Evolutionary conservation across 2,329 filamentous ascomycete genomes (phyloP).

Genomic region (Aspergillus clavatus): DNA sequence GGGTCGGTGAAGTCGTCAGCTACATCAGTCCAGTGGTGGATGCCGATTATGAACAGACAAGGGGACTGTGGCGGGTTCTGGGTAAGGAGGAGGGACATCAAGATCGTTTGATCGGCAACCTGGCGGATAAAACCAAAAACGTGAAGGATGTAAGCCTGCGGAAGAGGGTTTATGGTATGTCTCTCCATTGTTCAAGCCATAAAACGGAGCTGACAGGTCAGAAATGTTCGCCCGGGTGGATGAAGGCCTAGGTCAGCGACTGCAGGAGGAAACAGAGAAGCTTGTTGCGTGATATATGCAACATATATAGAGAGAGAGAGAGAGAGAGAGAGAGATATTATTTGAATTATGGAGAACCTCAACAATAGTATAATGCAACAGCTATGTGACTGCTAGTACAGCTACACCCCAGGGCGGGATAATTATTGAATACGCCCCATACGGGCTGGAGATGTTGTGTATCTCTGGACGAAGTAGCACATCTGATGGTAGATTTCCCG

Average conservation of each 20-base stretch:
- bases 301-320: too few species aligned
- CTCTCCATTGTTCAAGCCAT: background rate
- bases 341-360: too few species aligned
- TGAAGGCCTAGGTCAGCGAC: background rate
- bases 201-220: background rate
- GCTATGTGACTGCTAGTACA: too few species aligned
- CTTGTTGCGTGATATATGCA: too few species aligned
- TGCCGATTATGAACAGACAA: conserved; percentile 28
- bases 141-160: conserved; percentile 22
- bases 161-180: conserved; percentile 26
- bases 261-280: conserved; percentile 4
- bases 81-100: conserved; percentile 31
- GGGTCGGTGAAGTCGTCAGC: conserved; percentile 21
- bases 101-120: conserved; percentile 27
- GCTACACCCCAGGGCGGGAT: too few species aligned
- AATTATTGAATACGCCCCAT: too few species aligned
- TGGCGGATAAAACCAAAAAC: conserved; percentile 17
- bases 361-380: too few species aligned
- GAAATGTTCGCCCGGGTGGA: conserved; percentile 3
- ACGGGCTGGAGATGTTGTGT: too few species aligned
- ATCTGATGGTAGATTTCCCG: too few species aligned
- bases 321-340: too few species aligned
- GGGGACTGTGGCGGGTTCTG: conserved; percentile 29
- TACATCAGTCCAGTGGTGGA: conserved; percentile 21
- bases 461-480: too few species aligned